These are phyloP conservation scores for Phytopythium montanum DNA, from an alignment of 352 stramenopile genomes.

Conservation along the genomic window DNA sequence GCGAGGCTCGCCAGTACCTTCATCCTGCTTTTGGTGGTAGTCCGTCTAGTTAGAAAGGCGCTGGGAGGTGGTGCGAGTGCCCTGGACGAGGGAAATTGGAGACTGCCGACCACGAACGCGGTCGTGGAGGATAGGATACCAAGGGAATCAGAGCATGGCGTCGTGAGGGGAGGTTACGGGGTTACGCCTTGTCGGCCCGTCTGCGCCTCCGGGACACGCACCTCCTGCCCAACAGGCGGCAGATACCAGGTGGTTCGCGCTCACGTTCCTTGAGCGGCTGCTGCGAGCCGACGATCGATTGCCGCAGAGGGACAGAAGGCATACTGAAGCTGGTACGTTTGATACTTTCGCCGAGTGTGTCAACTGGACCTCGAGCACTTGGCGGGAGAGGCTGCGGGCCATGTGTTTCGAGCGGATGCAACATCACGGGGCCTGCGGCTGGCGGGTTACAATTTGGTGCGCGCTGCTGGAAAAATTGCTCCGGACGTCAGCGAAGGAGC, in stretches of 20 bases:
- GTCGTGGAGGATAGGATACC: too few relatives aligned
- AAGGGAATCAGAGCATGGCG: background rate
- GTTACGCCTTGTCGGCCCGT: too few relatives aligned
- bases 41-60: background rate
- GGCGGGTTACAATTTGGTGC: too few relatives aligned
- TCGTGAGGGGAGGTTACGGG: too few relatives aligned
- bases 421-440: background rate
- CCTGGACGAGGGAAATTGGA: background rate
- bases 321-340: too few relatives aligned
- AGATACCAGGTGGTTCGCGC: background rate
- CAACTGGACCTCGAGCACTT: background rate
- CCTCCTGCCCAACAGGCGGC: background rate
- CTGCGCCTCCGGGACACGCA: too few relatives aligned
- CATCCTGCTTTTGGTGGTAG: background rate
- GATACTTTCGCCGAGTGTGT: background rate
- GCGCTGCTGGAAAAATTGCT: too few relatives aligned
- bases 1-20: constrained; percentile 6
- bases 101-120: background rate
- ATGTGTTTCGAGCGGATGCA: background rate
- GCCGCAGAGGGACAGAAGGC: too few relatives aligned
- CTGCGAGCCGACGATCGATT: too few relatives aligned
- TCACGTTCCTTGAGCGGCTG: background rate
- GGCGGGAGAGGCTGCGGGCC: background rate
- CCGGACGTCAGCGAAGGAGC: too few relatives aligned
- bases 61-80: too few relatives aligned